Base-by-base conservation (phyloP, 192 early-diverging fungal genomes). In the Coemansia sp. region DNA sequence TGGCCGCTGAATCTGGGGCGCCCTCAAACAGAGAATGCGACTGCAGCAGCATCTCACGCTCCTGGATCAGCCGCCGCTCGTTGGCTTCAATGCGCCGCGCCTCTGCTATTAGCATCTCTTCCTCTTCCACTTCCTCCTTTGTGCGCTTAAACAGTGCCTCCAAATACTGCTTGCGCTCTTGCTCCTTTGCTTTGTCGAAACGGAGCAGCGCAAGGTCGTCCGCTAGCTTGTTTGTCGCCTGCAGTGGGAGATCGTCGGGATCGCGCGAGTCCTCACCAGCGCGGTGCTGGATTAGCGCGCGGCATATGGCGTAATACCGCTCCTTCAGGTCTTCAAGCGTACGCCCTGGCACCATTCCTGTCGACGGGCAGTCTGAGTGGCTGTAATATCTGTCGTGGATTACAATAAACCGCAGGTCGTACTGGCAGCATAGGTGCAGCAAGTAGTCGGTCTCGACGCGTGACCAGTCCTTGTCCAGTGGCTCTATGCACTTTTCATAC, bases 371-470 rank as follows among this genome's bases (percentile, higher is more conserved):
- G 24, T 70, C 77, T 0, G 70, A 39, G 24, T 70, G 49, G 43
- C 49, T 44, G 60, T 93, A 88, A 69, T 92, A 96, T 51, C 95
- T 84, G 76, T 98, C 96, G 36, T 78, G 77, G 53, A 98, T 90
- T 5, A 98, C 87, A n/a, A 89, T 72, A 82, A 91, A 98, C 20
- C 93, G 84, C 62, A 95, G 73, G 71, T 97, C 93, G 67, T 88
- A 95, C 62, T 80, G 69, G 48, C 78, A 66, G 59, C 92, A 94
- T 26, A 96, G 70, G 15, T 83, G 75, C 57, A 93, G 86, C 36
- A 98, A 75, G 36, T 96, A 91, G 75, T 91, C 90, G 0, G 96
- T 98, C 56, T 98, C 96, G 26, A 86, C 89, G 35, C 86, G 85
- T 8, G 89, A 88, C 96, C 96, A 98, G 30, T 86, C 86, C 11